These are phyloP conservation scores for Aspergillus ustus DNA, from an alignment of 2,329 filamentous ascomycete species.

Conservation along the genomic window DNA sequence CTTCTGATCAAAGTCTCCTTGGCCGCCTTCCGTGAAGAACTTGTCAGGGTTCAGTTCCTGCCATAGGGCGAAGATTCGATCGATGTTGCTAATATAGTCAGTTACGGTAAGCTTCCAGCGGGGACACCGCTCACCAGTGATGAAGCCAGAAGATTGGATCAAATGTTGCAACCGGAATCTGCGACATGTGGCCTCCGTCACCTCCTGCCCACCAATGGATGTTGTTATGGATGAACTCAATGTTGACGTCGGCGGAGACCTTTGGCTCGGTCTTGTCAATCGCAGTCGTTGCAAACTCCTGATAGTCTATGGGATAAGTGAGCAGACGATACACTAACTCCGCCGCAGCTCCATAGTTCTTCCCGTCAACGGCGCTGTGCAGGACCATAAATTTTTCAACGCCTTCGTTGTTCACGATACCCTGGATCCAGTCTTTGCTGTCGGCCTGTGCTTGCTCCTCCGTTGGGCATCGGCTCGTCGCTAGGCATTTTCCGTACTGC, in stretches of 20 bases:
- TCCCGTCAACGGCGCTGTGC: neutral
- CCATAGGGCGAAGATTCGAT: conserved; percentile 10
- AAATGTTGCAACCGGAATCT: conserved; percentile 15
- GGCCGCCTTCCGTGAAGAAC: conserved; percentile 4
- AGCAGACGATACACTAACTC: conserved; percentile 3
- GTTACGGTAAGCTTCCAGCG: neutral
- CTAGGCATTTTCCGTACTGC: conserved; percentile 1
- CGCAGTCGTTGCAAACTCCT: conserved; percentile 1
- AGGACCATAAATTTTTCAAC: neutral
- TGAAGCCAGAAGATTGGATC: conserved; percentile 21
- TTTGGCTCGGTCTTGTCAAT: neutral
- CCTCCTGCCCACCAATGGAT: conserved; percentile 10
- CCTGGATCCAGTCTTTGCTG: conserved; percentile 3
- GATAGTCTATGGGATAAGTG: neutral
- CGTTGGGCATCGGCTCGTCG: neutral
- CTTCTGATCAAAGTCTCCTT: neutral
- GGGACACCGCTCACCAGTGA: conserved; percentile 13
- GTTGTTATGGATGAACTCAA: conserved; percentile 18
- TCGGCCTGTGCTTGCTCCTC: neutral
- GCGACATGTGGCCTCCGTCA: conserved; percentile 15
- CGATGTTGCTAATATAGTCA: conserved; percentile 2
- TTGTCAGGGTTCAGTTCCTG: conserved; percentile 15
- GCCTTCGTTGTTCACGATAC: neutral
- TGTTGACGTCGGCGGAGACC: neutral
- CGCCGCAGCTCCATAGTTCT: neutral